These are phyloP conservation scores for Wickerhamomyces sydowiorum DNA, from an alignment of 805 yeast species.

Conservation along the genomic window DNA sequence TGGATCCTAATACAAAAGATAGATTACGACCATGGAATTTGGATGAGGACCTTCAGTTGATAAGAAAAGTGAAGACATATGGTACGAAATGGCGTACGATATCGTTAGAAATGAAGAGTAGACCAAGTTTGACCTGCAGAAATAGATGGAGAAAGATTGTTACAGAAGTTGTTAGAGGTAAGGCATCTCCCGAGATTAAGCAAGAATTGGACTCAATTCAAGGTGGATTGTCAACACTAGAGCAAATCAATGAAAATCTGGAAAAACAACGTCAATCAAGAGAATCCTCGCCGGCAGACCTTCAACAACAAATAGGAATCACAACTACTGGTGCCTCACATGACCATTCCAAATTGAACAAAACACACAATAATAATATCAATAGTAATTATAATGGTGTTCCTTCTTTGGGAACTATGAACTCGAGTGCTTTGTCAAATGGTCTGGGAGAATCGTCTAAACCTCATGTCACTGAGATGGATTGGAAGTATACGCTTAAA, in stretches of 20 bases:
- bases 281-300: too few species aligned
- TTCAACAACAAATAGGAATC: background rate
- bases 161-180: constrained; percentile 65
- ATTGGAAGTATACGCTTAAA: constrained; percentile 57
- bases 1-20: constrained; percentile 75
- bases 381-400: too few species aligned
- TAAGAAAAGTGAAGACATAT: constrained; percentile 58
- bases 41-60: constrained; percentile 68
- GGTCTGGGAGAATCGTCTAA: constrained; percentile 12
- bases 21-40: constrained; percentile 74
- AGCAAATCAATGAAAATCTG: constrained; percentile 19
- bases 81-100: constrained; percentile 92
- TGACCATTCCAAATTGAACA: too few species aligned
- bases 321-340: background rate
- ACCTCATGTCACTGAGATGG: constrained; percentile 33
- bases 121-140: constrained; percentile 87
- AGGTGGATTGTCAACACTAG: constrained; percentile 25
- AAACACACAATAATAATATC: background rate
- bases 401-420: background rate
- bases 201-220: constrained; percentile 53
- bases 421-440: background rate
- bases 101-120: constrained; percentile 59
- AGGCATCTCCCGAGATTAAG: constrained; percentile 49
- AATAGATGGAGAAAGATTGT: constrained; percentile 89
- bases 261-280: constrained; percentile 10